Base-by-base conservation (phyloP, 148 eudicot species). In the Chenopodium quinoa region DNA sequence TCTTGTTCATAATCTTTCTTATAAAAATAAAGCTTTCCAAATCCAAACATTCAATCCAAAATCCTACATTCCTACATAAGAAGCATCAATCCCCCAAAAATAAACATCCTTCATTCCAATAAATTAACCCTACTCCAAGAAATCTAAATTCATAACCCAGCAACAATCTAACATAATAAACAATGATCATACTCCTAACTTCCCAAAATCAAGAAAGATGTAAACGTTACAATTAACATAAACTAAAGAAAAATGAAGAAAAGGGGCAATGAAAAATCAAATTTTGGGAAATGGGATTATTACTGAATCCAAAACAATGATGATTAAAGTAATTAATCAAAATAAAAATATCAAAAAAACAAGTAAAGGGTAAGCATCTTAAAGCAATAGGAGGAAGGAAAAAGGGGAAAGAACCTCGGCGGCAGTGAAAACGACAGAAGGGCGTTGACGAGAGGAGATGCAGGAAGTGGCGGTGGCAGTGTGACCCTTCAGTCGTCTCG, bases 401-500 rank as follows among this genome's bases (percentile, higher is more conserved):
- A 44, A n/a, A n/a, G 72, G 54, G 78, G 73, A 29, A 14, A 44
- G 79, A 9, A 95, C 98, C 92, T 95, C 98, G 71, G 82, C 94
- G 67, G 98, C 87, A 56, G 97, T 90, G 85, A 86, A 86, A 40
- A 95, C 46, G 76, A 95, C 82, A 75, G 91, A 91, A 17, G 97
- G 98, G 29, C 92, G 90, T 81, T 76, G 71, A 17, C 70, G 78
- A 44, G 97, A 92, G 66, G 98, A 88, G 75, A 93, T 84, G 79
- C 98, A 95, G 86, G 84, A 89, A 78, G 93, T 92, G 58, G 97
- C 88, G 9, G 91, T 78, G 68, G 88, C 90, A 67, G 85, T 87
- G 85, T 93, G 98, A 37, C 94, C 97, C 83, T 82, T 87, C 81
- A 95, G 87, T 65, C 89, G 83, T 82, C 97, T 89, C 10, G 90